Percentiles rank a stretch among this genome's conserved stretches.
Conservation (phyloP, 345 rosid genomes). For the Populus nigra region DNA sequence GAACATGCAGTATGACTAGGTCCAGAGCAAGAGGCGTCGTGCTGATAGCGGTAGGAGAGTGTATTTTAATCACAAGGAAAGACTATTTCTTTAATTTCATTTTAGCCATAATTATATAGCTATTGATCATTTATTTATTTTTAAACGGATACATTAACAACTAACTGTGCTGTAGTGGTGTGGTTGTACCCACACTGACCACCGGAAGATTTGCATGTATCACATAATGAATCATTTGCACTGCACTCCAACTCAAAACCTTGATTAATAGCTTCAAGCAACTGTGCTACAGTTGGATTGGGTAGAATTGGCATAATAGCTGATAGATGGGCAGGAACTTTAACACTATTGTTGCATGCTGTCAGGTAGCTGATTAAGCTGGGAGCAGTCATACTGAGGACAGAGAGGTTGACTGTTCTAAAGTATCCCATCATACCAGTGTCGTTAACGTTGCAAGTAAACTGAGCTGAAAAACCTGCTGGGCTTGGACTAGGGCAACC, state of each 20-base stretch:
- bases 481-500: slow-evolving; percentile 7
- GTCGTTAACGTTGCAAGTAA: too few species aligned
- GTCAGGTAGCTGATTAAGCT: not conserved
- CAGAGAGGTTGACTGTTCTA: not conserved
- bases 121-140: too few species aligned
- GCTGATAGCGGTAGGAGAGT: not conserved
- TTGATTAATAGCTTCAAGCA: slow-evolving; percentile 3
- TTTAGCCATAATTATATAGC: too few species aligned
- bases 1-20: not conserved
- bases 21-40: not conserved
- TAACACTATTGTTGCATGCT: slow-evolving; percentile 3
- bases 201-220: too few species aligned
- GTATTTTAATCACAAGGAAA: too few species aligned
- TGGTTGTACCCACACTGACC: too few species aligned
- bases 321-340: slow-evolving; percentile 2
- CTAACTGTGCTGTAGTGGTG: not conserved
- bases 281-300: not conserved
- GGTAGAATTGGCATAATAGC: accelerated
- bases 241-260: slow-evolving; percentile 33
- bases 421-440: slow-evolving; percentile 1
- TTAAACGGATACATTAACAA: too few species aligned
- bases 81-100: too few species aligned
- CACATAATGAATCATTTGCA: too few species aligned
- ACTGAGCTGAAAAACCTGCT: not conserved
- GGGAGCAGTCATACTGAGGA: not conserved